phyloP scores from a whole-genome alignment of 352 stramenopile species.

The Pythium sp. region DNA sequence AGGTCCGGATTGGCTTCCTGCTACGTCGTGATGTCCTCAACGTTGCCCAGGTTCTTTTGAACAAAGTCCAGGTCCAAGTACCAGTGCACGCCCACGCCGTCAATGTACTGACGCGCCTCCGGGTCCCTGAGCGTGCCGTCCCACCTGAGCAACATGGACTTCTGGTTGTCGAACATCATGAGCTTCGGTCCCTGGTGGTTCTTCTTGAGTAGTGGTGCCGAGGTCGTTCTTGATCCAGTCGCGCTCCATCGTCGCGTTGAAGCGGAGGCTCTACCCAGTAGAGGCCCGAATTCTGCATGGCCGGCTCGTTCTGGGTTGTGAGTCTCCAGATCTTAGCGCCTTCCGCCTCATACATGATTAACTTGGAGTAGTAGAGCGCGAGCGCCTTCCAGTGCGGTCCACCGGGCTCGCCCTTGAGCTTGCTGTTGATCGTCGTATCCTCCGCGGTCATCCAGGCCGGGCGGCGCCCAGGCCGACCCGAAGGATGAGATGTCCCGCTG shows the following conservation, averaged over 20 bases:
- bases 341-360: slow-evolving; percentile 78
- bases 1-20: too few relatives aligned
- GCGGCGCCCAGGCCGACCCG: slow-evolving; percentile 78
- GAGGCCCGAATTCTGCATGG: slow-evolving; percentile 31
- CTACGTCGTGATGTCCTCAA: too few relatives aligned
- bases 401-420: slow-evolving; percentile 48
- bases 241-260: slow-evolving; percentile 36
- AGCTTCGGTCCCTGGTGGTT: slow-evolving; percentile 81
- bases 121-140: slow-evolving; percentile 40
- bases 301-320: slow-evolving; percentile 86
- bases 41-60: too few relatives aligned
- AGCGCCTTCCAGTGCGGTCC: slow-evolving; percentile 69
- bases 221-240: slow-evolving; percentile 81
- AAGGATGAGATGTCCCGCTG: slow-evolving; percentile 62
- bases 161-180: slow-evolving; percentile 85
- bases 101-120: slow-evolving; percentile 64
- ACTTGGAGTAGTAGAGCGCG: slow-evolving; percentile 88
- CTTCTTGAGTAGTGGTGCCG: slow-evolving; percentile 49
- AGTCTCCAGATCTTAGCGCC: slow-evolving; percentile 77
- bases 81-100: too few relatives aligned
- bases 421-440: slow-evolving; percentile 54
- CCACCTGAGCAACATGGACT: slow-evolving; percentile 48
- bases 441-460: slow-evolving; percentile 83
- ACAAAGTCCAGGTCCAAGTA: too few relatives aligned
- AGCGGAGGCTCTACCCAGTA: slow-evolving; percentile 56